phyloP scores from a whole-genome alignment of 352 stramenopile species.

The Aphanomyces cochlioides region DNA sequence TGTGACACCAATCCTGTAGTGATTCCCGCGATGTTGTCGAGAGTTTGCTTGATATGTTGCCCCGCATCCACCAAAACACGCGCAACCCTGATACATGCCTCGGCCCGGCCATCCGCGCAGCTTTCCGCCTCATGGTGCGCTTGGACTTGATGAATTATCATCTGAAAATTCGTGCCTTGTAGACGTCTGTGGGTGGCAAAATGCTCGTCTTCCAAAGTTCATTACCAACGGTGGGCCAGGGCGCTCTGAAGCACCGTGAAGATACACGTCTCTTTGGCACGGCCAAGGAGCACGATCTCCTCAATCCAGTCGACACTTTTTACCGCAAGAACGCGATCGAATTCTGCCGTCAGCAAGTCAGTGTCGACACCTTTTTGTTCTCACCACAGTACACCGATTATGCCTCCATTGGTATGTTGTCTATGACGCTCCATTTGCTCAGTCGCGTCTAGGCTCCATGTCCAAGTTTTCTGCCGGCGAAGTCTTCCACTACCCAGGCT shows the following conservation, averaged over 20 bases:
- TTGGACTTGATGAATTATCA: slow-evolving; percentile 31
- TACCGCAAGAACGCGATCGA: slow-evolving; percentile 93
- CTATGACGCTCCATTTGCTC: slow-evolving; percentile 22
- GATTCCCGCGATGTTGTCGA: slow-evolving; percentile 94
- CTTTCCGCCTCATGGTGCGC: slow-evolving; percentile 96
- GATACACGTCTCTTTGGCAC: slow-evolving; percentile 76
- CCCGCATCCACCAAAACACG: slow-evolving; percentile 83
- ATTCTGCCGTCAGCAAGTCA: slow-evolving; percentile 98
- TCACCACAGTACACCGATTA: slow-evolving; percentile 95
- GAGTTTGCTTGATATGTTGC: slow-evolving; percentile 93
- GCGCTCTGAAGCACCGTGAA: slow-evolving; percentile 78
- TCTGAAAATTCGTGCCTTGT: slow-evolving; percentile 30
- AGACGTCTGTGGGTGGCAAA: slow-evolving; percentile 82
- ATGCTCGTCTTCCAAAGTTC: slow-evolving; percentile 88
- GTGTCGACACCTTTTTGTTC: slow-evolving; percentile 98
- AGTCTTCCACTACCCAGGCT: slow-evolving; percentile 96
- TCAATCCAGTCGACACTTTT: slow-evolving; percentile 87
- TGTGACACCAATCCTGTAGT: slow-evolving; percentile 21
- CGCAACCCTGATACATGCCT: slow-evolving; percentile 73
- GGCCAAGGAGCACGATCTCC: slow-evolving; percentile 87
- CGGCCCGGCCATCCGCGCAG: slow-evolving; percentile 90
- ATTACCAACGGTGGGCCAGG: slow-evolving; percentile 69
- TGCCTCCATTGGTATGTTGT: slow-evolving; percentile 81
- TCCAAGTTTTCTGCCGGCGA: slow-evolving; percentile 95
- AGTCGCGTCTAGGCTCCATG: slow-evolving; percentile 60